Evolutionary conservation across 371 early-diverging fungal species (phyloP), one percentile per base, ranked within the genome.

Genomic region (Lichtheimia hyalospora): DNA sequence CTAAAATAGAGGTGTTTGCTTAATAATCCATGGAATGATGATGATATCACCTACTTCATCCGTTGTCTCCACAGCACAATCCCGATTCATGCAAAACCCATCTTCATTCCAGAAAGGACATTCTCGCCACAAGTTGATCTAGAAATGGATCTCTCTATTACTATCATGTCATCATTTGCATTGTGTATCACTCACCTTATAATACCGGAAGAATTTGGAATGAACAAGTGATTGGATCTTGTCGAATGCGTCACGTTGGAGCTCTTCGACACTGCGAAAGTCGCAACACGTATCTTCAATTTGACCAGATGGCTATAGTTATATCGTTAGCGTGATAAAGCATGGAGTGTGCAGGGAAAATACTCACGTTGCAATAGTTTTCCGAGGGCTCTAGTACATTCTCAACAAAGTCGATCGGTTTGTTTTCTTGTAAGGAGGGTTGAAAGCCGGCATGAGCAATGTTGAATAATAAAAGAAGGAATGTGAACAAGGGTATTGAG

Each of bases 31-130:
- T 34, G 8, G 10, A 8, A 8, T 8, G 6, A 34, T 34, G 8
- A 8, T 10, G 10, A 1, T 34, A 7, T 46, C 51, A 49, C 75
- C 49, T 63, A 81, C 79, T 74, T 91, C 90, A 58, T 95, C 94
- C 20, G 84, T 76, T 2, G 89, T 89, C 52, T 88, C 84, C 12
- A 96, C 98, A 2, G 91, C 83, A 69, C 98, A 98, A 67, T 93
- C 94, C 43, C 84, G 72, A 68, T 92, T 85, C 68, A 90, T 81
- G 69, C 98, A 98, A 42, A 90, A 73, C 10, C 85, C 86, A 55
- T 92, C 87, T 25, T 90, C 91, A 21, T 78, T 70, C 97, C 97
- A 98, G 70, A 96, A 96, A 7, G 90, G 91, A 68, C 98, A 98
- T 25, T 90, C 89, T 69, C 91, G 92, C 79, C 90, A 88, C 46